Conservation (phyloP, 352 stramenopile species). For the Phytophthora sp. region DNA sequence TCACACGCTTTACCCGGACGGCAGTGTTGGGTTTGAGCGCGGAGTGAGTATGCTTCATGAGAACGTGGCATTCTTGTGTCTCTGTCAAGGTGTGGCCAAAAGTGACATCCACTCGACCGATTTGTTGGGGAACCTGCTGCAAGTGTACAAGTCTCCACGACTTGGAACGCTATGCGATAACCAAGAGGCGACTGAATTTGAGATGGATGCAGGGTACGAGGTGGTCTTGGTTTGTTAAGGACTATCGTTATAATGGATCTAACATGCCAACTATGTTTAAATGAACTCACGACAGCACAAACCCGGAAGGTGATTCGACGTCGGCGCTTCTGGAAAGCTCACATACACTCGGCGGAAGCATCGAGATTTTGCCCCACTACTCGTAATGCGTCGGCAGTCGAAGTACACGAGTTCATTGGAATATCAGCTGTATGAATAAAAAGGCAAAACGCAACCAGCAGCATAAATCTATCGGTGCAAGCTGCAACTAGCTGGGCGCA, state of each 20-base stretch:
- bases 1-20: conserved; percentile 86
- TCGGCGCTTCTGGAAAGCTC: conserved; percentile 52
- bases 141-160: conserved; percentile 50
- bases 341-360: conserved; percentile 52
- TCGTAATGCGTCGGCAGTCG: conserved; percentile 37
- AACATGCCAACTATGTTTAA: not conserved
- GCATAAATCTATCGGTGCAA: conserved; percentile 40
- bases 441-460: conserved; percentile 30
- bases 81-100: conserved; percentile 50
- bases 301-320: conserved; percentile 13
- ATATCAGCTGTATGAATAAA: conserved; percentile 41
- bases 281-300: conserved; percentile 1
- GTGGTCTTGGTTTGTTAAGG: not conserved
- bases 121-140: conserved; percentile 72
- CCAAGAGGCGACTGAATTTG: conserved; percentile 18
- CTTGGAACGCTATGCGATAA: conserved; percentile 54
- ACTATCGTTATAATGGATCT: not conserved
- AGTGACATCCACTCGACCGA: conserved; percentile 55
- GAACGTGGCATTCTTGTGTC: conserved; percentile 70
- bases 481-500: conserved; percentile 23
- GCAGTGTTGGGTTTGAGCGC: conserved; percentile 76
- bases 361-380: conserved; percentile 74
- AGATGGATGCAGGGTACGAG: conserved; percentile 29
- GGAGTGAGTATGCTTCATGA: conserved; percentile 79
- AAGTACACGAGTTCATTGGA: not conserved